These are phyloP conservation scores for Diphasiastrum complanatum DNA, from an alignment of 83 land plant species.

Conservation along the genomic window DNA sequence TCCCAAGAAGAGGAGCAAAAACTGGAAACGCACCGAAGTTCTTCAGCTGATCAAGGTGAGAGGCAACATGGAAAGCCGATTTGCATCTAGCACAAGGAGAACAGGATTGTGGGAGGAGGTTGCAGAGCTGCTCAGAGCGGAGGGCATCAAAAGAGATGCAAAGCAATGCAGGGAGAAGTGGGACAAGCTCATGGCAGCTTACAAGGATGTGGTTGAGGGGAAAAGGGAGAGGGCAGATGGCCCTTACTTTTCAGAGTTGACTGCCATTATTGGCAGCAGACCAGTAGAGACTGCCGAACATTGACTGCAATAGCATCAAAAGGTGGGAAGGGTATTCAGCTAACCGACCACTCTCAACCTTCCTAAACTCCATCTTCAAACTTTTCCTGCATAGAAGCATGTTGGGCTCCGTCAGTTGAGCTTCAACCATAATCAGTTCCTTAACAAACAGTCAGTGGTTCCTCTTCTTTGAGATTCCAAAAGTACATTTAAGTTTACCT, in stretches of 20 bases:
- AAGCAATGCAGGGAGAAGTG: slow-evolving; percentile 40
- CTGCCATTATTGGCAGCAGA: too few species aligned
- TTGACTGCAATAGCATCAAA: too few species aligned
- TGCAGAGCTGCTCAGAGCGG: slow-evolving; percentile 18
- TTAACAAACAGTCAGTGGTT: too few species aligned
- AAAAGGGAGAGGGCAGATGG: slow-evolving; percentile 27
- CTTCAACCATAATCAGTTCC: too few species aligned
- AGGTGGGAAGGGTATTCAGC: too few species aligned
- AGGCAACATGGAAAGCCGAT: slow-evolving; percentile 16
- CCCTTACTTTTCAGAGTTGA: slow-evolving; percentile 31
- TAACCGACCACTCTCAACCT: too few species aligned
- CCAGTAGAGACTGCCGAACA: too few species aligned
- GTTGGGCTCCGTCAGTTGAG: too few species aligned
- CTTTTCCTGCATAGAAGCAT: too few species aligned
- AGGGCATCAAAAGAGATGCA: slow-evolving; percentile 31
- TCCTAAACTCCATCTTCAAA: too few species aligned
- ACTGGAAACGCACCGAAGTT: slow-evolving; percentile 37
- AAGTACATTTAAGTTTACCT: too few species aligned
- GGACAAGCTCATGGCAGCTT: slow-evolving; percentile 35
- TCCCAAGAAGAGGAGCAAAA: slow-evolving; percentile 27
- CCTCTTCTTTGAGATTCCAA: too few species aligned
- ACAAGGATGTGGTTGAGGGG: slow-evolving; percentile 31
- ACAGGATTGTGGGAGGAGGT: slow-evolving; percentile 30
- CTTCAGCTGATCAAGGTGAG: slow-evolving; percentile 30
- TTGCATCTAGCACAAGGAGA: slow-evolving; percentile 23